Evolutionary conservation across 106 monocot genomes (phyloP), one percentile per base, ranked within the genome.

Genomic region (Chionographis japonica): DNA sequence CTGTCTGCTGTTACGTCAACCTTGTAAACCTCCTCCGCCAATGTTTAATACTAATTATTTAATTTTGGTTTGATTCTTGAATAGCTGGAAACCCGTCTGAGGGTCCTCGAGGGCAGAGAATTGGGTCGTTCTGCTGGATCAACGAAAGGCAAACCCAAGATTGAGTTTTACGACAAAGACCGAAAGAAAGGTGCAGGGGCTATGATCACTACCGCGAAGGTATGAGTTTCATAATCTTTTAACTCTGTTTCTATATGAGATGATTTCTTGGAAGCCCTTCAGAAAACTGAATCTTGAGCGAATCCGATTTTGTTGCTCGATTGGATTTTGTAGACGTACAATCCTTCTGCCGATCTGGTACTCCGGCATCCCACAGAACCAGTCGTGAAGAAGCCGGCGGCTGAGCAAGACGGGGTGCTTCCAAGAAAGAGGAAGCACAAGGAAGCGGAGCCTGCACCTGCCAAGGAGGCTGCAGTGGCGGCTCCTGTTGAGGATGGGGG

Each of bases 111-210:
- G 74, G 92, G 92, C 51, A 88, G 75, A 69, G 97, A 97, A 67
- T 52, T 97, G 72, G 86, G 92, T 14, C 83, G 50, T 18, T 89
- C 89, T 37, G 92, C 95, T 76, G 84, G 95, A 10, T 84, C 89
- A 15, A 68, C 78, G 2, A 97, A 89, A 77, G 92, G 89, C 35
- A 97, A 97, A 68, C 95, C 92, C n/a, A 97, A 85, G 84, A 97
- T 97, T 39, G 92, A 92, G 72, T 52, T 77, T 40, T 97, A 97
- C 65, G 92, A 97, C 37, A 97, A 92, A 70, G 97, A 92, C 63
- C 67, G 97, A 64, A 97, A 92, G 86, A 86, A 92, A 35, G 97
- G 92, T 51, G 79, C 78, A 27, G 95, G 91, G 14, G 89, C 86
- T 63, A 50, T 92, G 54, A 73, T 89, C 39, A 97, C 92, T 53